A percentile compares a stretch with the other conserved stretches of the same genome.
Conservation (phyloP, 1,284 basidiomycete species). For the Ceratobasidium sp. region DNA sequence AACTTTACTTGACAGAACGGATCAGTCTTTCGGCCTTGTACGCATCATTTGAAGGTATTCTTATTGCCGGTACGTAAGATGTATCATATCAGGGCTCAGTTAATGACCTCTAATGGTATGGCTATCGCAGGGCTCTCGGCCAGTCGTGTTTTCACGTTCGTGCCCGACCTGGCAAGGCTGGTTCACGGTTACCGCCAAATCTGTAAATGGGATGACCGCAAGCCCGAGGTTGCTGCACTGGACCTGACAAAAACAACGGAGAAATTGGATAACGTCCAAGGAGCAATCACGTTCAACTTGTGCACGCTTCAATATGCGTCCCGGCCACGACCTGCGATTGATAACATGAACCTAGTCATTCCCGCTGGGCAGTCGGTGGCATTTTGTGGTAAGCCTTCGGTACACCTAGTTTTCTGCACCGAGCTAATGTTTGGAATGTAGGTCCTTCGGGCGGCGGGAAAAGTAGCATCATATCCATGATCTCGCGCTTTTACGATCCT, state of each 20-base stretch:
- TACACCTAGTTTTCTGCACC: background rate
- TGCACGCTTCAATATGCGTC: conserved; percentile 51
- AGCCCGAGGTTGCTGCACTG: conserved; percentile 46
- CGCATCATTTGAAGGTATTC: conserved; percentile 54
- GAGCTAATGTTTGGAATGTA: conserved; percentile 43
- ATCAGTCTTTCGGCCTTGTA: conserved; percentile 47
- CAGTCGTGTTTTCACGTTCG: conserved; percentile 50
- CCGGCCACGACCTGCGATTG: conserved; percentile 49
- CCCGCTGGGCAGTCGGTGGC: conserved; percentile 50
- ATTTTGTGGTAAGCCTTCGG: conserved; percentile 49
- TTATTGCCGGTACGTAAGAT: conserved; percentile 50
- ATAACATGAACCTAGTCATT: conserved; percentile 48
- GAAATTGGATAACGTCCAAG: background rate
- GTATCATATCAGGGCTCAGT: background rate
- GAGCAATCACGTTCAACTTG: conserved; percentile 44
- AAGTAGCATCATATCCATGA: conserved; percentile 52
- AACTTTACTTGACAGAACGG: conserved; percentile 31
- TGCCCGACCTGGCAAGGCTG: conserved; percentile 51
- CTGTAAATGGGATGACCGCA: conserved; percentile 50
- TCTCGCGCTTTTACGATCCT: conserved; percentile 59
- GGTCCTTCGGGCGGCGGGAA: conserved; percentile 49
- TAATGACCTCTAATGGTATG: too few species aligned
- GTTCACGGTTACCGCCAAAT: conserved; percentile 45
- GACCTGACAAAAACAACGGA: background rate
- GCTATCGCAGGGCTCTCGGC: conserved; percentile 31